Percentiles rank a stretch among this genome's conserved stretches.
These are phyloP conservation scores for Plicaturopsis crispa DNA, from an alignment of 768 basidiomycete genomes.

Conservation along the genomic window DNA sequence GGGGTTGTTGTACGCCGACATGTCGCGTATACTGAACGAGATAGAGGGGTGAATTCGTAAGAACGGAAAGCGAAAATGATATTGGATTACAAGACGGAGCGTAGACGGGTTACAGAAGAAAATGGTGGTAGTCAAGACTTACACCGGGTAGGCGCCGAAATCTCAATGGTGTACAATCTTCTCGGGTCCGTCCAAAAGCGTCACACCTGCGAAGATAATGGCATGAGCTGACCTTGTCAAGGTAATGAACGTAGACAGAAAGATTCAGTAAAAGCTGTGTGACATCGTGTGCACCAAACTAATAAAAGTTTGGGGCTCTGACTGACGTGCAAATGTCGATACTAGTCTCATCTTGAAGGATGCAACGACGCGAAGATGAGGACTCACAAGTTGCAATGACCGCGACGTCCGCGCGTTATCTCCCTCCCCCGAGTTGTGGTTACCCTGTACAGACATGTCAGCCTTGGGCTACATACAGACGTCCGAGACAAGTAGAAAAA, in stretches of 20 bases:
- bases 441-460: too few species aligned
- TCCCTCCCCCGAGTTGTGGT: too few species aligned
- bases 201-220: too few species aligned
- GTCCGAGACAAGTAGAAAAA: too few species aligned
- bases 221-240: too few species aligned
- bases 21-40: too few species aligned
- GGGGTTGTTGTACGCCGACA: slow-evolving; percentile 21
- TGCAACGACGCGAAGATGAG: not conserved
- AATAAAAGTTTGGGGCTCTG: slow-evolving; percentile 26
- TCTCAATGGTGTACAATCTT: too few species aligned
- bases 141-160: slow-evolving; percentile 4
- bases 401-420: too few species aligned
- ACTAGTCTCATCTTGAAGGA: slow-evolving; percentile 32
- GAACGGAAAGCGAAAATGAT: slow-evolving; percentile 5
- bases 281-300: slow-evolving; percentile 29
- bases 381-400: too few species aligned
- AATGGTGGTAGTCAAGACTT: slow-evolving; percentile 3
- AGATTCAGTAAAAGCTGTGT: slow-evolving; percentile 35
- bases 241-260: not conserved
- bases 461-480: too few species aligned
- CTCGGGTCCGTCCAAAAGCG: too few species aligned
- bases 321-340: slow-evolving; percentile 64
- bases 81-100: slow-evolving; percentile 8
- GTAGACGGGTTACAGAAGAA: slow-evolving; percentile 6
- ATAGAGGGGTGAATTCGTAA: slow-evolving; percentile 21